Percentiles rank a stretch among this genome's conserved stretches.
These are phyloP conservation scores for Astragalus glycyphyllos DNA, from an alignment of 306 rosid species.

Conservation along the genomic window DNA sequence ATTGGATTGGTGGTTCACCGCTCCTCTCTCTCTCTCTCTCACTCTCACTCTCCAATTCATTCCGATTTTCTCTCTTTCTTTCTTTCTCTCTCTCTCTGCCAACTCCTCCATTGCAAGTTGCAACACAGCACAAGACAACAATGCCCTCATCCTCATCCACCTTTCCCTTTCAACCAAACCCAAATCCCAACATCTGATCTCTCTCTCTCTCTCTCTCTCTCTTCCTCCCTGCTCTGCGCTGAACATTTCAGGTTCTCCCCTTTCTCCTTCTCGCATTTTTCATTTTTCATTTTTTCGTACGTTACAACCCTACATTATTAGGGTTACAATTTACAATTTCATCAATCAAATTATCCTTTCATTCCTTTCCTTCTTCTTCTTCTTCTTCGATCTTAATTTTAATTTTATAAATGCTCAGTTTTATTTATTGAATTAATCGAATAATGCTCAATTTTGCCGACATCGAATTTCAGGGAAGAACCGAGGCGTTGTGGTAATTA, in stretches of 20 bases:
- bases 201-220: conserved; percentile 15
- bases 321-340: too few relatives aligned
- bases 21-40: conserved; percentile 39
- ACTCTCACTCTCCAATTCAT: background rate
- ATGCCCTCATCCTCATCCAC: background rate
- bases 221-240: background rate
- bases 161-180: conserved; percentile 11
- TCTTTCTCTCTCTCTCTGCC: conserved; percentile 13
- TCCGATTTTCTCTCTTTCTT: background rate
- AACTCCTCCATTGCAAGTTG: conserved; percentile 22
- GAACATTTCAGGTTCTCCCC: background rate
- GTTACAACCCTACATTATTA: conserved; percentile 25
- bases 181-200: conserved; percentile 17
- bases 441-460: background rate
- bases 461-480: conserved; percentile 26
- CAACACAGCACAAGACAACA: background rate
- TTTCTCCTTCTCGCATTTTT: background rate
- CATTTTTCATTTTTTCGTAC: background rate
- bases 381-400: background rate
- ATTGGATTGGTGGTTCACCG: conserved; percentile 45
- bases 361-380: background rate
- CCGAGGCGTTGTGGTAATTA: background rate
- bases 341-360: background rate
- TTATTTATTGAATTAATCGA: background rate
- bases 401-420: background rate